phyloP scores from a whole-genome alignment of 2,329 filamentous ascomycete genomes.

The Neofusicoccum sp. region DNA sequence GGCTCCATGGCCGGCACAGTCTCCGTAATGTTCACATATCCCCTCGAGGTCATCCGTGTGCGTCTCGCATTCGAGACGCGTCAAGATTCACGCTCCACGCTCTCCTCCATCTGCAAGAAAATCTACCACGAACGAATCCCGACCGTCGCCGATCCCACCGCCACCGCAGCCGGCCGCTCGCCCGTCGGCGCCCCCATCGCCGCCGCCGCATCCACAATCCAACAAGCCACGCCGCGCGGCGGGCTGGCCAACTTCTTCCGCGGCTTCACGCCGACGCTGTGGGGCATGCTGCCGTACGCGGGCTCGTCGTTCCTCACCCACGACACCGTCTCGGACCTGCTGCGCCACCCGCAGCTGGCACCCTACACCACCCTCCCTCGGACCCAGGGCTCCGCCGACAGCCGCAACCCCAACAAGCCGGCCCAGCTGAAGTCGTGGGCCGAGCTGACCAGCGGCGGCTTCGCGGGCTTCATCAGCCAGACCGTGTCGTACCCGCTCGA shows the following conservation, averaged over 20 bases:
- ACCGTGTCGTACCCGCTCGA: constrained; percentile 93
- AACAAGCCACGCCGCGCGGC: constrained; percentile 60
- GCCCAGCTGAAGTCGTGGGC: constrained; percentile 81
- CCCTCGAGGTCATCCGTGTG: constrained; percentile 88
- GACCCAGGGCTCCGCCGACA: constrained; percentile 43
- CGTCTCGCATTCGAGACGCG: constrained; percentile 94
- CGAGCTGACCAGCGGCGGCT: constrained; percentile 79
- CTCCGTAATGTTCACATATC: constrained; percentile 95
- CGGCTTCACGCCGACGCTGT: constrained; percentile 84
- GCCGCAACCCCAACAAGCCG: constrained; percentile 56
- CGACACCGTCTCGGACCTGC: constrained; percentile 82
- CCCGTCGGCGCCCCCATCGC: constrained; percentile 48
- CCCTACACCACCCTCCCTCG: constrained; percentile 74
- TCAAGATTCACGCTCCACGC: constrained; percentile 66
- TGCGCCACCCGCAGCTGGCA: constrained; percentile 70
- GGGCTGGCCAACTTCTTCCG: constrained; percentile 92
- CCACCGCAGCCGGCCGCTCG: constrained; percentile 26
- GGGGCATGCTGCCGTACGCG: constrained; percentile 96
- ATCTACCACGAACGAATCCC: constrained; percentile 78
- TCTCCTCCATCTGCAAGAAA: constrained; percentile 76
- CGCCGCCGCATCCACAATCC: constrained; percentile 47
- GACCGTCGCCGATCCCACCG: constrained; percentile 28
- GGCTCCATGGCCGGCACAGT: constrained; percentile 81
- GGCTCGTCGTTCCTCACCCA: constrained; percentile 95
- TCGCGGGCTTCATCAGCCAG: constrained; percentile 87